Evolutionary conservation across 495 filamentous ascomycete genomes (phyloP).

Genomic region (Neurospora tetrasperma): DNA sequence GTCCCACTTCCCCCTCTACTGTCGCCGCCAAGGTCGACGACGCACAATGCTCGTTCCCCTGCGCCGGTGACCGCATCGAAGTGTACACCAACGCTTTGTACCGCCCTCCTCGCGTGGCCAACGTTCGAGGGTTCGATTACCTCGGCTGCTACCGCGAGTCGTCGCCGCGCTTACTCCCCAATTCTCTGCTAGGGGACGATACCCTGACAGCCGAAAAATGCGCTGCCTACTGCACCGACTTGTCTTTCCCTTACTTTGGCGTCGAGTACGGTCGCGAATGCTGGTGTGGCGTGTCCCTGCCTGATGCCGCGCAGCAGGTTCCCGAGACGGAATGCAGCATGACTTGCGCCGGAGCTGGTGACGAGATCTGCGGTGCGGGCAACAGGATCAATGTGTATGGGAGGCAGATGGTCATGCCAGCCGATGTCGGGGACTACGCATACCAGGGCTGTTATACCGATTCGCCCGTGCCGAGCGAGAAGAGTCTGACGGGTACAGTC

Average conservation of each 20-base stretch:
- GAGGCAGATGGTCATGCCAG: neutral
- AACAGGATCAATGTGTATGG: slow-evolving; percentile 29
- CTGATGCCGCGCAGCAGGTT: slow-evolving; percentile 8
- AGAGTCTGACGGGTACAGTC: neutral
- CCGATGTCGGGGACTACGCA: slow-evolving; percentile 3
- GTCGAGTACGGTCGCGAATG: slow-evolving; percentile 12
- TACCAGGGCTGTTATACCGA: slow-evolving; percentile 20
- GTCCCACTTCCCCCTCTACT: neutral
- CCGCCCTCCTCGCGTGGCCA: slow-evolving; percentile 1
- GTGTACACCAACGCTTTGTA: slow-evolving; percentile 15
- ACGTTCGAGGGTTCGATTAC: neutral
- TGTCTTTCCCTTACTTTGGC: slow-evolving; percentile 7
- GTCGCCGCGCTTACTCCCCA: slow-evolving; percentile 4
- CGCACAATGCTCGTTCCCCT: slow-evolving; percentile 14
- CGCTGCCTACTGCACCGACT: slow-evolving; percentile 7
- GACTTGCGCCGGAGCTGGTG: slow-evolving; percentile 28
- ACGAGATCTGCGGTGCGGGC: slow-evolving; percentile 31
- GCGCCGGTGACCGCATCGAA: slow-evolving; percentile 27
- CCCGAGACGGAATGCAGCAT: slow-evolving; percentile 28
- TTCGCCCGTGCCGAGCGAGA: neutral
- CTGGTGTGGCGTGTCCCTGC: slow-evolving; percentile 4
- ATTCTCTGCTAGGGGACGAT: slow-evolving; percentile 8
- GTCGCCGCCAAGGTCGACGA: neutral
- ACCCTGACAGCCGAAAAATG: slow-evolving; percentile 10
- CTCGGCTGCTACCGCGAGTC: slow-evolving; percentile 17